These are phyloP conservation scores for Craspedostauros australis DNA, from an alignment of 108 stramenopile genomes.

Conservation along the genomic window DNA sequence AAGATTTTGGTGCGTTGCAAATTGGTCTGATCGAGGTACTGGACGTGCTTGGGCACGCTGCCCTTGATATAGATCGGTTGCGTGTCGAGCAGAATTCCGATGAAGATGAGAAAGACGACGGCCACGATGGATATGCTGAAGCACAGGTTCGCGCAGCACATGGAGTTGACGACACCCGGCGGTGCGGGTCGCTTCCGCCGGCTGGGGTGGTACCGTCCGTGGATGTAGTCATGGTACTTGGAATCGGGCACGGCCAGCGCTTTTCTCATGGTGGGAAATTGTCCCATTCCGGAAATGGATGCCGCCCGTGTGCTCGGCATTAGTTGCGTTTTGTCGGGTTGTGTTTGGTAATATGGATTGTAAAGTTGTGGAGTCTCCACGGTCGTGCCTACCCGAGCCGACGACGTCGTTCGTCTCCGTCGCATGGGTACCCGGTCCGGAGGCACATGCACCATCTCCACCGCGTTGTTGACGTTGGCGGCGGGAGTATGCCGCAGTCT, in stretches of 20 bases:
- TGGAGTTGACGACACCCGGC: background rate
- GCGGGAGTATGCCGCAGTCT: too few relatives aligned
- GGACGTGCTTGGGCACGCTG: constrained; percentile 13
- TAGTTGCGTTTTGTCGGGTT: too few relatives aligned
- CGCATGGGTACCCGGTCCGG: too few relatives aligned
- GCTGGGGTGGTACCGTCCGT: background rate
- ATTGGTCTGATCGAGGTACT: constrained; percentile 6
- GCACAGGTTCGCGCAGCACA: constrained; percentile 24
- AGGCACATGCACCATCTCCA: too few relatives aligned
- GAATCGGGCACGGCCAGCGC: constrained; percentile 3
- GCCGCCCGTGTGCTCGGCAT: too few relatives aligned
- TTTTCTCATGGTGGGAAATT: too few relatives aligned
- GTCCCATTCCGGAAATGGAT: too few relatives aligned
- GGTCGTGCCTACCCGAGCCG: too few relatives aligned
- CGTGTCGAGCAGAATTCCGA: constrained; percentile 34
- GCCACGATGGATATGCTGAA: constrained; percentile 27
- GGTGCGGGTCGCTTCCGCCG: background rate
- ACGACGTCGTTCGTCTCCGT: too few relatives aligned
- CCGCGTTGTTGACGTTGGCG: too few relatives aligned
- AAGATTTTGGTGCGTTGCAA: constrained; percentile 7
- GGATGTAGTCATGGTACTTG: background rate
- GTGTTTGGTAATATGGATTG: too few relatives aligned
- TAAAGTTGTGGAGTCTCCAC: too few relatives aligned
- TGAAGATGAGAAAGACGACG: constrained; percentile 21
- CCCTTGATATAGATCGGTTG: constrained; percentile 38